These are phyloP conservation scores for Emiliania huxleyi DNA, from an alignment of 78 protist species.

Conservation along the genomic window DNA sequence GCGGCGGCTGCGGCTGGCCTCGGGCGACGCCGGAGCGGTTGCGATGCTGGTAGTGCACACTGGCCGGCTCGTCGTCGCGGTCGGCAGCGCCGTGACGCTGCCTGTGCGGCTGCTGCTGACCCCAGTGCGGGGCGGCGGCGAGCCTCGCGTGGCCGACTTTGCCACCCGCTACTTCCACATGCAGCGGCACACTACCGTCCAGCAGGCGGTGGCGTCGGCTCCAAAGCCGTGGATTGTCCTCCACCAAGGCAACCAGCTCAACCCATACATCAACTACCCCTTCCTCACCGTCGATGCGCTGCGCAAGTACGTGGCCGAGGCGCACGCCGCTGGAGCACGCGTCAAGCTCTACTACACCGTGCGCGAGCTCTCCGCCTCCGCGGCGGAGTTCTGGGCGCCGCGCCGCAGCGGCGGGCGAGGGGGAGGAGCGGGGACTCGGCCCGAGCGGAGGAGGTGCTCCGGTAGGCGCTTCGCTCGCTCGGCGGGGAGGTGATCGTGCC, in stretches of 20 bases:
- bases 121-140: slow-evolving; percentile 20
- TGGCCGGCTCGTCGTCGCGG: background rate
- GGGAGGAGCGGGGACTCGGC: no score
- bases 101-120: background rate
- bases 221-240: background rate
- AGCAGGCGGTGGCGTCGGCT: background rate
- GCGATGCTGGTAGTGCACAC: background rate
- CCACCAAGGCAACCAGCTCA: slow-evolving; percentile 21
- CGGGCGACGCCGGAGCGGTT: background rate
- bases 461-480: background rate
- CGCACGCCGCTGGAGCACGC: background rate
- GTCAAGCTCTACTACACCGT: slow-evolving; percentile 21
- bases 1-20: background rate
- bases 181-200: background rate
- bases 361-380: slow-evolving; percentile 18
- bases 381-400: slow-evolving; percentile 10
- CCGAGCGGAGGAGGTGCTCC: no score
- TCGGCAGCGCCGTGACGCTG: background rate
- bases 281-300: background rate
- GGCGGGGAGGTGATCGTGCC: background rate
- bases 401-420: no score
- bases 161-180: slow-evolving; percentile 4
- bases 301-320: background rate
- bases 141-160: background rate
- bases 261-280: slow-evolving; percentile 29